phyloP scores from a whole-genome alignment of 2,329 filamentous ascomycete genomes.

The Hymenoscyphus repandus region DNA sequence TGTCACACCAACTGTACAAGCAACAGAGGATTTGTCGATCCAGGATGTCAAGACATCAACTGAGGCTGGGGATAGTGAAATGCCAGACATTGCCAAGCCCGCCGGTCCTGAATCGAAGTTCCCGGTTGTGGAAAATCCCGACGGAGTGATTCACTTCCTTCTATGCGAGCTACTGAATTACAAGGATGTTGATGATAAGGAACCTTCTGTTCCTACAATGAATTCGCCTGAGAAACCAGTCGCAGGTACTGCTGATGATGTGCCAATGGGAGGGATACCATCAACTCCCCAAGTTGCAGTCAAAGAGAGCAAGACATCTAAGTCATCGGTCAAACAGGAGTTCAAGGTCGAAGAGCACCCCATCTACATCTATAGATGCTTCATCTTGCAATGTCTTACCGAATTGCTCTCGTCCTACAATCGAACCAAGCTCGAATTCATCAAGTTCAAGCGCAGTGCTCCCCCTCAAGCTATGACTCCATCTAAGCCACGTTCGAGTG shows the following conservation, averaged over 20 bases:
- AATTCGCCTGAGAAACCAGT: constrained; percentile 14
- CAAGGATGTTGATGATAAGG: constrained; percentile 85
- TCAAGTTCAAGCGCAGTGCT: constrained; percentile 94
- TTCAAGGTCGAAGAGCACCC: constrained; percentile 94
- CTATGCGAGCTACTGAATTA: constrained; percentile 89
- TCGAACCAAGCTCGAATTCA: constrained; percentile 94
- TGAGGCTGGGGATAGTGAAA: constrained; percentile 53
- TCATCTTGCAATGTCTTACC: constrained; percentile 84
- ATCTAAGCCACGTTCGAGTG: constrained; percentile 86
- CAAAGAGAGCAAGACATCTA: constrained; percentile 30
- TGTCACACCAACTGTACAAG: constrained; percentile 30
- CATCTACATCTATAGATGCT: constrained; percentile 94
- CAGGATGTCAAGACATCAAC: constrained; percentile 56
- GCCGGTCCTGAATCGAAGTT: constrained; percentile 63
- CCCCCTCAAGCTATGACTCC: constrained; percentile 76
- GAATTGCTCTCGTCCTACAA: constrained; percentile 91
- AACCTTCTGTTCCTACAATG: constrained; percentile 38
- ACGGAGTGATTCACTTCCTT: constrained; percentile 92
- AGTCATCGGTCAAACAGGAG: constrained; percentile 62
- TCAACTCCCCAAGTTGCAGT: constrained; percentile 31
- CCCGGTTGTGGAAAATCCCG: constrained; percentile 83
- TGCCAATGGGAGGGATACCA: constrained; percentile 20
- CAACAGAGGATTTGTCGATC: constrained; percentile 32
- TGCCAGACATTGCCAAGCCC: constrained; percentile 59
- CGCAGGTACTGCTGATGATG: constrained; percentile 20